Evolutionary conservation across 2,329 filamentous ascomycete species (phyloP).

Genomic region (Fusarium agapanthi): DNA sequence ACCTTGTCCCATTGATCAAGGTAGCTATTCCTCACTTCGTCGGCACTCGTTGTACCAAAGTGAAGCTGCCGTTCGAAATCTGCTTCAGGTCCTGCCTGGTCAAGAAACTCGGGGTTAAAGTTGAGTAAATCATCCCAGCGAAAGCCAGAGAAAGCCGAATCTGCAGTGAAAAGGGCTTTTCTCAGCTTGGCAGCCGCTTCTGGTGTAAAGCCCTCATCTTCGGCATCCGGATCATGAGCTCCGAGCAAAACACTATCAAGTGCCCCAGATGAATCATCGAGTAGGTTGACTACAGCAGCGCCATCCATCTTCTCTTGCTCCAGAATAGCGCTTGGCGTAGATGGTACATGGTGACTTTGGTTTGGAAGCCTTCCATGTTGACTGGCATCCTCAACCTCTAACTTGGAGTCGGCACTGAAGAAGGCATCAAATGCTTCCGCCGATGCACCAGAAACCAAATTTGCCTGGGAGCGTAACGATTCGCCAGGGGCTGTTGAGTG

Average conservation of each 20-base stretch:
- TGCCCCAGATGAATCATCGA: slow-evolving; percentile 43
- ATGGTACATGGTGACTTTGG: background rate
- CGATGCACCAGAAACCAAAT: slow-evolving; percentile 41
- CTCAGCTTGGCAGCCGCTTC: slow-evolving; percentile 47
- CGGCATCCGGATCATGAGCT: slow-evolving; percentile 29
- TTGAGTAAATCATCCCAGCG: slow-evolving; percentile 59
- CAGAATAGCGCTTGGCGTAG: background rate
- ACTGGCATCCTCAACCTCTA: slow-evolving; percentile 10
- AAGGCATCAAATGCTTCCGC: slow-evolving; percentile 45
- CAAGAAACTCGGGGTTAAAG: slow-evolving; percentile 58
- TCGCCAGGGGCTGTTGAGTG: slow-evolving; percentile 22
- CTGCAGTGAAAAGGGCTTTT: slow-evolving; percentile 49
- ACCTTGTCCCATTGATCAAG: slow-evolving; percentile 65
- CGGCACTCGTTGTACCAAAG: slow-evolving; percentile 51
- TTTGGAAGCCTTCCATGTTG: background rate
- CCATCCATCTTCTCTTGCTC: slow-evolving; percentile 48
- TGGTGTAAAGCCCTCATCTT: slow-evolving; percentile 40
- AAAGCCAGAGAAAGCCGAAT: background rate
- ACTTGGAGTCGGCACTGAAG: slow-evolving; percentile 19
- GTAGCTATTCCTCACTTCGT: slow-evolving; percentile 57
- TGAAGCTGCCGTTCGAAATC: slow-evolving; percentile 38
- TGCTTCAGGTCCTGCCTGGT: slow-evolving; percentile 29
- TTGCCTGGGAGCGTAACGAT: slow-evolving; percentile 21
- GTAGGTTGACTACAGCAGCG: slow-evolving; percentile 50
- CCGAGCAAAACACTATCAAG: slow-evolving; percentile 30